Conservation (phyloP, 2,329 filamentous ascomycete species). For the Diaporthe sp. region DNA sequence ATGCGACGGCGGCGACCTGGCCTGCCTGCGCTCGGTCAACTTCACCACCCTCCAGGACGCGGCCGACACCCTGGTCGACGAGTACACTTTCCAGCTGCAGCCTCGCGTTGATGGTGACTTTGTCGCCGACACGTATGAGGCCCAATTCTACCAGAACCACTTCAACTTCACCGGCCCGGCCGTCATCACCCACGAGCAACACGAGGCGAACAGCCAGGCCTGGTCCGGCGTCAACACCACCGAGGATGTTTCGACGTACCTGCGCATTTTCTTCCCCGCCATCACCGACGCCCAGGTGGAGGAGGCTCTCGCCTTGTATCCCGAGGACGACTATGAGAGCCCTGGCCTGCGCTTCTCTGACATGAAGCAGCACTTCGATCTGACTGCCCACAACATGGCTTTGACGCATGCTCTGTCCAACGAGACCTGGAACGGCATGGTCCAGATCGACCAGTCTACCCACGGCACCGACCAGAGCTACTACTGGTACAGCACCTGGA, state of each 20-base stretch:
- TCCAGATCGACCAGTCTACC: slow-evolving; percentile 49
- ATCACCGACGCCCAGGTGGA: slow-evolving; percentile 51
- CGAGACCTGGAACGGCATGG: slow-evolving; percentile 54
- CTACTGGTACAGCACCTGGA: slow-evolving; percentile 51
- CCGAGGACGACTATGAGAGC: slow-evolving; percentile 51
- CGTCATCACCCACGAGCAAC: slow-evolving; percentile 53
- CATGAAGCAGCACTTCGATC: slow-evolving; percentile 53
- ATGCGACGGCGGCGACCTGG: slow-evolving; percentile 48
- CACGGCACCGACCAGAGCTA: slow-evolving; percentile 55
- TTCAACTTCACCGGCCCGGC: slow-evolving; percentile 54
- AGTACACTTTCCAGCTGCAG: slow-evolving; percentile 53
- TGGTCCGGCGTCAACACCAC: slow-evolving; percentile 51
- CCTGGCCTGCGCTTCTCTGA: slow-evolving; percentile 53
- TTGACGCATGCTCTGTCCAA: slow-evolving; percentile 52
- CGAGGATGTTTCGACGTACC: slow-evolving; percentile 50
- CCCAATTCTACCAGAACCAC: slow-evolving; percentile 52
- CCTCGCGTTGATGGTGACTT: slow-evolving; percentile 54
- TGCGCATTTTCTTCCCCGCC: slow-evolving; percentile 51
- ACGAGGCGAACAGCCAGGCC: slow-evolving; percentile 51
- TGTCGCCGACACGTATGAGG: slow-evolving; percentile 53
- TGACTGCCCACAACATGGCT: slow-evolving; percentile 52
- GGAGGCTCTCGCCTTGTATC: slow-evolving; percentile 50
- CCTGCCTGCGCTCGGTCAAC: slow-evolving; percentile 49
- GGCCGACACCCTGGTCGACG: slow-evolving; percentile 45
- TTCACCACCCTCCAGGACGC: slow-evolving; percentile 45